phyloP scores from a whole-genome alignment of 345 rosid genomes.

The Gossypium thurberi region DNA sequence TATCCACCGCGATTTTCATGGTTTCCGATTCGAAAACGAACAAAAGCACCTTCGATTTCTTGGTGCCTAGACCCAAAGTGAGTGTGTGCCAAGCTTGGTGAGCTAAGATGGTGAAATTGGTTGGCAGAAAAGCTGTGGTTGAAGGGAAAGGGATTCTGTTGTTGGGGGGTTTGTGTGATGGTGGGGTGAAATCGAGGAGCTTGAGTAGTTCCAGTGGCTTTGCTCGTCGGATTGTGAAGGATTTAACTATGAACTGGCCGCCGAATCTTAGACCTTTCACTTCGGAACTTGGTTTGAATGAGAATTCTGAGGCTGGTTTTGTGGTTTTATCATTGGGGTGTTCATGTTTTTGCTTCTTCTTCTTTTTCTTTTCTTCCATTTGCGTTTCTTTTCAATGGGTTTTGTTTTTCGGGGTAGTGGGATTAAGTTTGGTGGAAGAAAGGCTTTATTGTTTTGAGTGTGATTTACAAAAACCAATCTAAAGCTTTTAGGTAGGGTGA shows the following conservation, averaged over 20 bases:
- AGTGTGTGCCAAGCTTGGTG: constrained; percentile 98
- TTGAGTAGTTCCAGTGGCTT: constrained; percentile 72
- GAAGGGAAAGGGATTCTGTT: constrained; percentile 53
- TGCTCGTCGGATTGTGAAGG: constrained; percentile 86
- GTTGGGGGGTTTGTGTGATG: constrained; percentile 19
- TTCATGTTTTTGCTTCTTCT: constrained; percentile 68
- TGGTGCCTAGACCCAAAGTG: constrained; percentile 86
- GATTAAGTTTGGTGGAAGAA: not conserved
- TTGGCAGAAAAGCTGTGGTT: constrained; percentile 75
- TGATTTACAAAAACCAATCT: not conserved
- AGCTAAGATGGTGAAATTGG: constrained; percentile 88
- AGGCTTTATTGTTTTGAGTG: not conserved
- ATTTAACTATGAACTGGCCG: constrained; percentile 83
- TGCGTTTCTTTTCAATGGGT: not conserved
- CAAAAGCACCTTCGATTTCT: constrained; percentile 66
- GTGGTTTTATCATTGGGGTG: constrained; percentile 51
- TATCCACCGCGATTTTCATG: constrained; percentile 47
- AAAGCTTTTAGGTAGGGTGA: constrained; percentile 7
- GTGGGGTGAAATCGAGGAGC: constrained; percentile 62
- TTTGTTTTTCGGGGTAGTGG: no score
- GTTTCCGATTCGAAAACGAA: constrained; percentile 82
- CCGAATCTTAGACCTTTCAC: constrained; percentile 88
- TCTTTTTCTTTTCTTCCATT: constrained; percentile 56
- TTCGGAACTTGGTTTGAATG: constrained; percentile 73
- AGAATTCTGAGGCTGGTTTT: constrained; percentile 37